These are phyloP conservation scores for Olyra latifolia DNA, from an alignment of 176 grass and related monocot genomes.

Conservation along the genomic window DNA sequence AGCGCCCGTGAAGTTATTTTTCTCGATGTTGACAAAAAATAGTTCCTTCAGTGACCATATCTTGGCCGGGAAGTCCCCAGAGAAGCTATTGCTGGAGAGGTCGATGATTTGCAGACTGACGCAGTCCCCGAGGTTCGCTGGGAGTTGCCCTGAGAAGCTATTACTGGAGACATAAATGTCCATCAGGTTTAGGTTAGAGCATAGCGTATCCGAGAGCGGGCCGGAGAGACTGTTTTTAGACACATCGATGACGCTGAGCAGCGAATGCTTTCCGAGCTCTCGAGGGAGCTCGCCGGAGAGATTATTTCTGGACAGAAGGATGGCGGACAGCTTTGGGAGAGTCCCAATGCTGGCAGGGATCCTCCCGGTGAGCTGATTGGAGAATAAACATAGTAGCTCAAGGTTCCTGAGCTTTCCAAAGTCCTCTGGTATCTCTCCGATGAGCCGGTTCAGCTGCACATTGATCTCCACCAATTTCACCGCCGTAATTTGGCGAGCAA, in stretches of 20 bases:
- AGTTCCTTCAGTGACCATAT: constrained; percentile 49
- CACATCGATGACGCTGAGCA: constrained; percentile 49
- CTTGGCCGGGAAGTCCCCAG: constrained; percentile 45
- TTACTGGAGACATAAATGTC: constrained; percentile 60
- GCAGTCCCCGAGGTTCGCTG: constrained; percentile 40
- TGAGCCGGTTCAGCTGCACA: constrained; percentile 44
- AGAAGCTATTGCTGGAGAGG: constrained; percentile 63
- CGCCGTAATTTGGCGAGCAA: constrained; percentile 26
- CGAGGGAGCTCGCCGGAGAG: constrained; percentile 56
- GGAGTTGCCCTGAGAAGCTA: constrained; percentile 47
- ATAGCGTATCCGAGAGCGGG: constrained; percentile 42
- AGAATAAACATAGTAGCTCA: constrained; percentile 38
- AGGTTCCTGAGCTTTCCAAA: background rate
- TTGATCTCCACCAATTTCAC: constrained; percentile 35
- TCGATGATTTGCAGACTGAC: constrained; percentile 21
- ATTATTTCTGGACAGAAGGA: constrained; percentile 54
- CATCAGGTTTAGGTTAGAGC: constrained; percentile 32
- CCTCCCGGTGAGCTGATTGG: constrained; percentile 47
- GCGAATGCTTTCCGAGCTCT: constrained; percentile 62
- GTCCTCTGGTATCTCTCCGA: constrained; percentile 45
- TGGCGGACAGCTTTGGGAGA: constrained; percentile 27
- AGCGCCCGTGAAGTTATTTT: constrained; percentile 56
- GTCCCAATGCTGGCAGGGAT: constrained; percentile 57
- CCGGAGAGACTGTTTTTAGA: constrained; percentile 54
- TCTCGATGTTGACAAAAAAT: constrained; percentile 44